Conservation (phyloP, 768 basidiomycete genomes). For the Lanmaoa rubissima region DNA sequence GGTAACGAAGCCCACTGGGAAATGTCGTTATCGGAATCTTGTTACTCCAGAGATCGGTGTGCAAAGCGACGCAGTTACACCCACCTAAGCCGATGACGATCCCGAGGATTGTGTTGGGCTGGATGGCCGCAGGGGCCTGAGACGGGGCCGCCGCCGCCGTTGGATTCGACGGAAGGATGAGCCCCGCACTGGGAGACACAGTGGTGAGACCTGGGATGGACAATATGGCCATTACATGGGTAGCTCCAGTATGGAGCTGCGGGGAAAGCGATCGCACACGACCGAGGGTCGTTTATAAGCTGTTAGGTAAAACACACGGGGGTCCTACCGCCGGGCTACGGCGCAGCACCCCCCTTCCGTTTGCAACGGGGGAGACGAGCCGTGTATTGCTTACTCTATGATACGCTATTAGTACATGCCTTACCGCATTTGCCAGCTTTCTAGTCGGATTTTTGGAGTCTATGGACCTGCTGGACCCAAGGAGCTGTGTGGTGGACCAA, state of each 20-base stretch:
- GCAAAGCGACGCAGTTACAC: not conserved
- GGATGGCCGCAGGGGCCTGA: not conserved
- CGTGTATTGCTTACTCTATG: not conserved
- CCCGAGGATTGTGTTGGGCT: constrained; percentile 7
- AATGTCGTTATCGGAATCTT: not conserved
- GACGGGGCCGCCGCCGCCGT: not conserved
- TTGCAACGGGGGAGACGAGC: not conserved
- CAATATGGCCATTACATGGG: not conserved
- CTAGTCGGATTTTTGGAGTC: not conserved
- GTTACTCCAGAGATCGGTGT: not conserved
- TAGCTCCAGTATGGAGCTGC: not conserved
- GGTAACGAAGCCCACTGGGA: constrained; percentile 11
- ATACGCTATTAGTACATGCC: not conserved
- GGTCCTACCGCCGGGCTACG: not conserved
- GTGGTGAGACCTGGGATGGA: not conserved
- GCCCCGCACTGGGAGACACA: not conserved
- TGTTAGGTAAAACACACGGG: not conserved
- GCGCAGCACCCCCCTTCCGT: not conserved
- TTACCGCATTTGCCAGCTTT: no score
- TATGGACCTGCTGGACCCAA: not conserved
- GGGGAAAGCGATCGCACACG: not conserved
- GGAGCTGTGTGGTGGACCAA: not conserved
- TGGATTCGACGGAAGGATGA: not conserved
- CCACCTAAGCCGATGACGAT: constrained; percentile 17
- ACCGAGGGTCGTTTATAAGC: not conserved